Evolutionary conservation across 1,139 yeast species (phyloP).

Genomic region (Pneumocystis carinii): DNA sequence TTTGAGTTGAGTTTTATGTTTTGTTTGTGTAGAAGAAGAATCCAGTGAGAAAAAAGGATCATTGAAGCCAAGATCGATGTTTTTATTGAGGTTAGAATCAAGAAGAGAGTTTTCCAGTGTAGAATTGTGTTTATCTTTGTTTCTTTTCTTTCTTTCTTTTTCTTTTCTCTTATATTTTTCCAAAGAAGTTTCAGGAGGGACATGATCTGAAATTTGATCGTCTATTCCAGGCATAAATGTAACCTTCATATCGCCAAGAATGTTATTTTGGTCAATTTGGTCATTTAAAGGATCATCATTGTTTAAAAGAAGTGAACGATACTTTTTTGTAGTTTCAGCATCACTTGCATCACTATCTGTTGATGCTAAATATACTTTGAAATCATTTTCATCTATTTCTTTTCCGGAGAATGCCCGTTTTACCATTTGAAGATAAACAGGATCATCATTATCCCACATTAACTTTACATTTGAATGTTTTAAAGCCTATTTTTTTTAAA

Average conservation of each 20-base stretch:
- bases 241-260: constrained; percentile 83
- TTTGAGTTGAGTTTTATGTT: constrained; percentile 4
- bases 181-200: constrained; percentile 50
- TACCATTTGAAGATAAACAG: constrained; percentile 67
- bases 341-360: constrained; percentile 30
- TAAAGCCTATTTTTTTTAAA: constrained; percentile 7
- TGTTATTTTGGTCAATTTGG: constrained; percentile 31
- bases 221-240: constrained; percentile 81
- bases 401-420: constrained; percentile 72
- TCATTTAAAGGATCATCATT: constrained; percentile 18
- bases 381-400: constrained; percentile 92
- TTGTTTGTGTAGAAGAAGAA: constrained; percentile 26
- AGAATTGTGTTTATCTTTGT: constrained; percentile 44
- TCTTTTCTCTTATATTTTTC: constrained; percentile 77
- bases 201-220: constrained; percentile 37
- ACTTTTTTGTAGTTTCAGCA: constrained; percentile 25
- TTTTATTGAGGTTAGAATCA: constrained; percentile 18
- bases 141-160: constrained; percentile 74
- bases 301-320: constrained; percentile 9
- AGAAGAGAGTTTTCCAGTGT: constrained; percentile 16
- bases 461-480: constrained; percentile 20
- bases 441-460: constrained; percentile 77
- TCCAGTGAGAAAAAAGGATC: constrained; percentile 20
- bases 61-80: constrained; percentile 17
- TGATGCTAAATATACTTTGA: constrained; percentile 80